phyloP scores from a whole-genome alignment of 768 basidiomycete genomes.

The Termitomyces sp. region DNA sequence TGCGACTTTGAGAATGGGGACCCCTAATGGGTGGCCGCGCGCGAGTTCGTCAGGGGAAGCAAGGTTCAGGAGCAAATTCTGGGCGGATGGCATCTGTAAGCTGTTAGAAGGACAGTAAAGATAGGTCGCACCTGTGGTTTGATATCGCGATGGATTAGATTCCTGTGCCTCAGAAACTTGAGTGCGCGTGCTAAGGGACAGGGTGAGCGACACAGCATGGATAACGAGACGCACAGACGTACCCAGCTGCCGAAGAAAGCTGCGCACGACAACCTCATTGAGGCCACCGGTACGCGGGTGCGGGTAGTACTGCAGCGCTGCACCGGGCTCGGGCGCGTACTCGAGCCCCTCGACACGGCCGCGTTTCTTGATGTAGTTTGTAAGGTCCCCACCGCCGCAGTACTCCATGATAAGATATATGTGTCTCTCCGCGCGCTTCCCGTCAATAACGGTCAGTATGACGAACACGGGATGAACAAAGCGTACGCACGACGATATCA shows the following conservation, averaged over 20 bases:
- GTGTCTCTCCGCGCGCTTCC: constrained; percentile 64
- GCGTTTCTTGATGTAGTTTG: constrained; percentile 96
- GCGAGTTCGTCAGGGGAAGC: constrained; percentile 74
- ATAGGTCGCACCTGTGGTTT: constrained; percentile 74
- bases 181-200: constrained; percentile 70
- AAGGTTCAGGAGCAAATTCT: constrained; percentile 90
- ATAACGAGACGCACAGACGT: neutral
- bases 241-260: constrained; percentile 18
- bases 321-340: constrained; percentile 64
- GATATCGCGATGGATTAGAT: constrained; percentile 95
- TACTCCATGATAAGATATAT: constrained; percentile 98
- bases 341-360: constrained; percentile 88
- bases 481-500: constrained; percentile 73
- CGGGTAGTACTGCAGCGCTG: constrained; percentile 77
- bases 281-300: constrained; percentile 90
- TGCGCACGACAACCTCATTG: constrained; percentile 84
- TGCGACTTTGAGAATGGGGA: constrained; percentile 94
- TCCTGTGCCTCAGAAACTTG: constrained; percentile 82
- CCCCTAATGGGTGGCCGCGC: constrained; percentile 84
- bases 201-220: neutral
- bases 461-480: neutral
- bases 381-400: constrained; percentile 93
- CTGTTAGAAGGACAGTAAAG: neutral
- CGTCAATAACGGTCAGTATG: neutral
- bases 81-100: neutral